Evolutionary conservation across 2,329 filamentous ascomycete species (phyloP).

Genomic region (Alternaria solani): DNA sequence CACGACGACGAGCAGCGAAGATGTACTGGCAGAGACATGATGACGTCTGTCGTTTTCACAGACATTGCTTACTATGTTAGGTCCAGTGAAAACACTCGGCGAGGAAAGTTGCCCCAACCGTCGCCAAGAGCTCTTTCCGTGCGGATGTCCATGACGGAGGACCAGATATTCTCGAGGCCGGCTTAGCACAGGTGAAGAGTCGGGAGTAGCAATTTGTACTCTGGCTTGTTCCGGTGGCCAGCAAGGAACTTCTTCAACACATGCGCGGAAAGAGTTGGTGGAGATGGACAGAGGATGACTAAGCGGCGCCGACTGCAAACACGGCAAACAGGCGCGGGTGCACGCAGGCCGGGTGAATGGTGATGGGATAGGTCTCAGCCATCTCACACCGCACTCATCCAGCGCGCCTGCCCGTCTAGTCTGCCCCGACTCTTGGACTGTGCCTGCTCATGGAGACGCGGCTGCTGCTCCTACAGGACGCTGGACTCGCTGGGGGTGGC

Average conservation of each 20-base stretch:
- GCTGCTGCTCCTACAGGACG: constrained; percentile 43
- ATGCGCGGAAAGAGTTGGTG: neutral
- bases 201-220: no score
- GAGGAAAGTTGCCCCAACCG: neutral
- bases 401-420: constrained; percentile 22
- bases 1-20: neutral
- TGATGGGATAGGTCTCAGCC: constrained; percentile 15
- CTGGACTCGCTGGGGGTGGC: constrained; percentile 45
- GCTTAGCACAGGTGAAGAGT: no score
- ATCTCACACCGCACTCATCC: constrained; percentile 23
- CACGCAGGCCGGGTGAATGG: constrained; percentile 13
- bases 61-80: neutral
- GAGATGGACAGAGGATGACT: neutral
- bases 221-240: no score
- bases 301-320: constrained; percentile 15
- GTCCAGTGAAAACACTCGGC: neutral
- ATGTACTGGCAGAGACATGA: neutral
- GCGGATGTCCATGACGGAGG: no score
- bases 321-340: constrained; percentile 14
- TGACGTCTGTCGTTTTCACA: neutral
- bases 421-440: constrained; percentile 30
- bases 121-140: neutral
- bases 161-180: no score
- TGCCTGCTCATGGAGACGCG: constrained; percentile 47
- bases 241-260: no score